These are phyloP conservation scores for Eurotiales sp. DNA, from an alignment of 2,329 filamentous ascomycete species.

Conservation along the genomic window DNA sequence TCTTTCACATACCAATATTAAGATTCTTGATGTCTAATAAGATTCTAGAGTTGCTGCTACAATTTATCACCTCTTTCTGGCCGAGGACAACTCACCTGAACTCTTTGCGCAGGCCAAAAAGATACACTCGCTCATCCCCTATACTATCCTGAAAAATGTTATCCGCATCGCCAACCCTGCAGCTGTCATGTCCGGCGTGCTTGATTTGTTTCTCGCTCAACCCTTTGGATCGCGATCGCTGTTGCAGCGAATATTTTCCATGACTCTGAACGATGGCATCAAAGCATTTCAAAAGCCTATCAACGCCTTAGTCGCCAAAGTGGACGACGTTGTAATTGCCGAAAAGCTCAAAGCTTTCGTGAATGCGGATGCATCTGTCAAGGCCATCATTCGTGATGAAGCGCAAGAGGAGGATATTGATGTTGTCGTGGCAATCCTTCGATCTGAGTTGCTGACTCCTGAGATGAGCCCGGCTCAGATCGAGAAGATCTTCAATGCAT, in stretches of 20 bases:
- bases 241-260: slow-evolving; percentile 88
- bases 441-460: slow-evolving; percentile 72
- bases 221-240: slow-evolving; percentile 87
- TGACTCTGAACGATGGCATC: slow-evolving; percentile 89
- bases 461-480: slow-evolving; percentile 71
- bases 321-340: slow-evolving; percentile 75
- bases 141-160: slow-evolving; percentile 90
- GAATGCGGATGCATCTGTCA: slow-evolving; percentile 69
- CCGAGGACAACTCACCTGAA: slow-evolving; percentile 96
- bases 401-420: slow-evolving; percentile 72
- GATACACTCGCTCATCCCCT: slow-evolving; percentile 92
- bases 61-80: slow-evolving; percentile 93
- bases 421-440: slow-evolving; percentile 76
- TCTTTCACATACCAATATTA: too few relatives aligned
- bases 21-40: not conserved
- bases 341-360: slow-evolving; percentile 79
- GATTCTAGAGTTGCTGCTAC: slow-evolving; percentile 71
- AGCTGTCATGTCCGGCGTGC: slow-evolving; percentile 90
- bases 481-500: slow-evolving; percentile 84
- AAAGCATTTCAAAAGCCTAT: slow-evolving; percentile 81
- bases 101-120: slow-evolving; percentile 89
- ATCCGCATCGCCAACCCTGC: slow-evolving; percentile 95
- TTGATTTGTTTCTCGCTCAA: slow-evolving; percentile 93
- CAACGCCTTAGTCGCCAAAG: slow-evolving; percentile 69
- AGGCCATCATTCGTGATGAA: slow-evolving; percentile 69